phyloP scores from a whole-genome alignment of 2,329 filamentous ascomycete species.

The Lithohypha guttulata region DNA sequence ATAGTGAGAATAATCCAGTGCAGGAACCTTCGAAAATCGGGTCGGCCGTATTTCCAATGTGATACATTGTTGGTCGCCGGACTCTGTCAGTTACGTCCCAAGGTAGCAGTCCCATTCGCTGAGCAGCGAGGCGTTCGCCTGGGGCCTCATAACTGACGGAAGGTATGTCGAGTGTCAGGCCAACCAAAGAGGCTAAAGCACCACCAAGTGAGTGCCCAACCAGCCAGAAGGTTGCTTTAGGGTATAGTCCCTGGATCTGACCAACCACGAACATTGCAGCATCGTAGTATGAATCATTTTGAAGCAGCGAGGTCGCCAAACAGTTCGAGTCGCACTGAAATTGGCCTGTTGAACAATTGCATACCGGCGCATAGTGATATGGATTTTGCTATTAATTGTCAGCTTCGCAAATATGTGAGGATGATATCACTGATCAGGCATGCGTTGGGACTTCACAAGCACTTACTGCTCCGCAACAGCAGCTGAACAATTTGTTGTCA shows the following conservation, averaged over 20 bases:
- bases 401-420: no score
- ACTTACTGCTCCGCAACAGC: conserved; percentile 17
- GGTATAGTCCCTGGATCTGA: conserved; percentile 13
- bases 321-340: conserved; percentile 18
- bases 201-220: conserved; percentile 20
- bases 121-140: conserved; percentile 14
- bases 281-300: conserved; percentile 16
- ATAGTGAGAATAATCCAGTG: conserved; percentile 15
- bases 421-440: no score
- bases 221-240: conserved; percentile 14
- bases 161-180: conserved; percentile 15
- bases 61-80: conserved; percentile 9
- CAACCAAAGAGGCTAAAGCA: conserved; percentile 14
- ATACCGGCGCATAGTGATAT: conserved; percentile 15
- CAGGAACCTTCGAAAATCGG: conserved; percentile 20
- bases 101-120: conserved; percentile 15
- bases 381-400: no score
- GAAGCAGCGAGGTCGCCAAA: conserved; percentile 11
- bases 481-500: conserved; percentile 20
- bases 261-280: conserved; percentile 12
- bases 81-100: background rate
- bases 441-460: no score
- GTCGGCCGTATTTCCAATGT: conserved; percentile 20
- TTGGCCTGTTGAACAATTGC: conserved; percentile 14
- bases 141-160: conserved; percentile 16